Percentiles rank a stretch among this genome's conserved stretches.
phyloP scores from a whole-genome alignment of 169 alveolate species.

The Plasmodium gallinaceum region DNA sequence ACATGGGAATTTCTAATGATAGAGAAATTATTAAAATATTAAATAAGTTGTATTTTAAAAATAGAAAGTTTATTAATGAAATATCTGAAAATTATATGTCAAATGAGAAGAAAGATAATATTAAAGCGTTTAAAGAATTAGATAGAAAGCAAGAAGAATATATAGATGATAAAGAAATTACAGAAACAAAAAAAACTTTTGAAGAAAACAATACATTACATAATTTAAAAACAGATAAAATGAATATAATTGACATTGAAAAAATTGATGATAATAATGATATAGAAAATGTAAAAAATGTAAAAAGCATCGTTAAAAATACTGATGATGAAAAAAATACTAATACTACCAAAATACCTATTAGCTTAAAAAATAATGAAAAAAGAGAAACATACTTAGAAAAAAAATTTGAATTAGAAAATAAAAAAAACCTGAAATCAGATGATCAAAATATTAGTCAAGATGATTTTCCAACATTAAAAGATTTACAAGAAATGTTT shows the following conservation, averaged over 20 bases:
- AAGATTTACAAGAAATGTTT: slow-evolving; percentile 77
- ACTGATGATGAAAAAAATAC: background rate
- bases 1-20: slow-evolving; percentile 25
- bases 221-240: background rate
- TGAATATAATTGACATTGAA: background rate
- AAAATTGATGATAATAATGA: background rate
- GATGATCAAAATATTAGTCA: slow-evolving; percentile 6
- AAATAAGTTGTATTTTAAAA: slow-evolving; percentile 31
- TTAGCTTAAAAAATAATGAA: background rate
- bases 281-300: background rate
- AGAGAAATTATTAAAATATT: slow-evolving; percentile 27
- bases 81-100: background rate
- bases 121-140: background rate
- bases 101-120: background rate
- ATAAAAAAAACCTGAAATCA: slow-evolving; percentile 1
- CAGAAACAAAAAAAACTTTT: background rate
- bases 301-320: background rate
- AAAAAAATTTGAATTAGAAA: slow-evolving; percentile 8
- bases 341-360: background rate
- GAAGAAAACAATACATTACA: background rate
- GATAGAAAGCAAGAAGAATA: background rate
- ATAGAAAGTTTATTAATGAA: background rate
- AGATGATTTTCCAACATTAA: slow-evolving; percentile 67
- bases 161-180: background rate
- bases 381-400: background rate